Base-by-base conservation (phyloP, 208 protist species). In the Leptomonas pyrrhocoris region DNA sequence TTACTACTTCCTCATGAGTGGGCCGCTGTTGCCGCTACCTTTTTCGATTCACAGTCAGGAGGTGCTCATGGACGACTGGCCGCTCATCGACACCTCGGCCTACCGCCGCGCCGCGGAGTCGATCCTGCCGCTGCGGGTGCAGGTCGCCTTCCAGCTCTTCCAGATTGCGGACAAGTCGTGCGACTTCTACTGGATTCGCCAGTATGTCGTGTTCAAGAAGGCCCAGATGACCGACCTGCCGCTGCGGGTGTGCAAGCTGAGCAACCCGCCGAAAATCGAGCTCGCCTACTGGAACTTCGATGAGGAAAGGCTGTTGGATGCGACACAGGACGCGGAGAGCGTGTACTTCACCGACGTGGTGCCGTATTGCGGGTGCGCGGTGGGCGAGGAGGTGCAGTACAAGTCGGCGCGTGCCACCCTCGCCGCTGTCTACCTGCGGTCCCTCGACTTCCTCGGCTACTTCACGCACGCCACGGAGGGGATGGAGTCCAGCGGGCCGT, bases 361-460 rank as follows among this genome's bases (percentile, higher is more conserved):
- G 50, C 76, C 62, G 19, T 92, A 81, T 45, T 66, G 80, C 42
- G 72, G 82, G 40, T 55, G 68, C 38, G 73, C 85, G 7, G 80
- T 66, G 34, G 65, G 72, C 9, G 51, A 66, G 18, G 21, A 56
- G 21, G 38, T 64, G 49, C 62, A 68, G 40, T 80, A 68, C 80
- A 70, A 53, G 36, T 64, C 81, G 43, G 57, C 85, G 66, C 42
- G 57, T 46, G 68, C 79, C 43, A 93, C 91, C 18, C 61, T 87
- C 16, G 79, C 86, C 18, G 85, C 66, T 34, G 73, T 89, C 57
- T 85, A 94, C 55, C 77, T 97, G 50, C 82, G 86, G 61, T 86
- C 83, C n/a, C 81, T 97, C 40, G 93, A 97, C 67, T 81, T 95
- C 36, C 83, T 97, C 50, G 93, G 93, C 54, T 97, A 97, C 75